These are phyloP conservation scores for Tricladium varicosporioides DNA, from an alignment of 2,329 filamentous ascomycete species.

Conservation along the genomic window DNA sequence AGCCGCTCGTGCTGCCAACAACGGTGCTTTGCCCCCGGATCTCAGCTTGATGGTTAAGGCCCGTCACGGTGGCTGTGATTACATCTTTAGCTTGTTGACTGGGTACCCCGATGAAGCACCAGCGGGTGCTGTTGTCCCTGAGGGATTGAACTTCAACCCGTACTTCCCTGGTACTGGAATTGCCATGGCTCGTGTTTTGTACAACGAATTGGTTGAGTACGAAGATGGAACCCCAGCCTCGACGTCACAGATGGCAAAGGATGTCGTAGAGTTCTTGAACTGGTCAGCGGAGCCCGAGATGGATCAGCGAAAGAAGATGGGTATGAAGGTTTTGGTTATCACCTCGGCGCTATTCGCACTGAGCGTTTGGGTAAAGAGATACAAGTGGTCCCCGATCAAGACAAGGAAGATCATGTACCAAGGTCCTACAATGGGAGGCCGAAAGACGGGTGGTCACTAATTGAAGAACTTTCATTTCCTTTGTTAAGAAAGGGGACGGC, in stretches of 20 bases:
- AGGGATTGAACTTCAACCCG: slow-evolving; percentile 98
- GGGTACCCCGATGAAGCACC: slow-evolving; percentile 97
- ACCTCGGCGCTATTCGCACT: slow-evolving; percentile 76
- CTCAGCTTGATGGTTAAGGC: slow-evolving; percentile 97
- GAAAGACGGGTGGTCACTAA: slow-evolving; percentile 22
- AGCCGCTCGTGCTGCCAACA: slow-evolving; percentile 96
- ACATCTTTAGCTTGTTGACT: slow-evolving; percentile 95
- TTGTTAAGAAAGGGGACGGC: slow-evolving; percentile 20
- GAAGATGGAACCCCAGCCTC: slow-evolving; percentile 93
- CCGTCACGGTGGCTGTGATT: slow-evolving; percentile 95
- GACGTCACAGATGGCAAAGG: slow-evolving; percentile 99
- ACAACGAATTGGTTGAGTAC: slow-evolving; percentile 96
- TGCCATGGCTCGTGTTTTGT: slow-evolving; percentile 97
- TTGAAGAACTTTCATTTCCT: slow-evolving; percentile 20
- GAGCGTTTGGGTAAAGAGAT: slow-evolving; percentile 97
- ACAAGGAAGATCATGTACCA: slow-evolving; percentile 89
- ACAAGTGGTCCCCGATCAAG: slow-evolving; percentile 98
- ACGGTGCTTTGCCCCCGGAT: slow-evolving; percentile 95
- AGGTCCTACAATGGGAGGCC: slow-evolving; percentile 53
- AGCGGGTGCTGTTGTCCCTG: slow-evolving; percentile 78
- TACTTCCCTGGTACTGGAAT: slow-evolving; percentile 99
- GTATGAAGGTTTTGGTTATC: slow-evolving; percentile 89
- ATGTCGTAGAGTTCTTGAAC: slow-evolving; percentile 98
- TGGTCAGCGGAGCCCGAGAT: slow-evolving; percentile 99
- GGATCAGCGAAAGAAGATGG: slow-evolving; percentile 99